Evolutionary conservation across 257 asterid genomes (phyloP), one percentile per base, ranked within the genome.

Genomic region (Perilla frutescens): DNA sequence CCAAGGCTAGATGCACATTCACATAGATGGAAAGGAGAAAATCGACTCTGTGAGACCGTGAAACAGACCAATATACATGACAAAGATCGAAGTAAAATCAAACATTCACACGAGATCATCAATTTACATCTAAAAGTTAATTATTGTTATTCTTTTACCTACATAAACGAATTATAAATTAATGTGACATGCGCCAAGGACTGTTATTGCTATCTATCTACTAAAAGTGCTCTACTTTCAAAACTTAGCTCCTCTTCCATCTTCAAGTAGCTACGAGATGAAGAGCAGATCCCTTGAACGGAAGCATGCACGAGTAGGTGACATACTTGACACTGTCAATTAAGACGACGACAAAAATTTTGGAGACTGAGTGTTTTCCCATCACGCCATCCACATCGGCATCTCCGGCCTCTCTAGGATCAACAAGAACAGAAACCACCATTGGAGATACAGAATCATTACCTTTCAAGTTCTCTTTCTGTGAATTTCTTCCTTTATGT

Each of bases 401-500:
- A 59, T 89, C 93, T 31, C 86, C 87, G 0, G 82, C 84, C 81
- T 91, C 96, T 76, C 95, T 83, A 10, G 97, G 97, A 81, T 91
- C 97, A 34, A 89, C 87, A 5, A 91, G 96, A 72, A 91, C 96
- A 20, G 97, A 91, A 7, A 91, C 96, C 54, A 90, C 97, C 94
- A 92, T 87, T 7, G 96, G 83, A 43, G 96, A 78, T 12, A 78
- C 47, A 26, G 91, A 77, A 54, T 68, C 84, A 56, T 77, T 83
- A 40, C 84, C 77, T 0, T n/a, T 82, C 65, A 85, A 79, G 62
- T 82, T 83, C 75, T 82, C 86, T 57, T 86, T 82, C 72, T 84
- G 76, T 34, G 91, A 57, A 29, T 56, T 74, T 45, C 69, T 78
- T 37, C 82, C 80, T 43, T 44, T 68, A 15, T 70, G 79, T 62